Percentiles rank a stretch among this genome's conserved stretches.
These are phyloP conservation scores for Pythium rhizo-oryzae DNA, from an alignment of 352 stramenopile genomes.

Conservation along the genomic window DNA sequence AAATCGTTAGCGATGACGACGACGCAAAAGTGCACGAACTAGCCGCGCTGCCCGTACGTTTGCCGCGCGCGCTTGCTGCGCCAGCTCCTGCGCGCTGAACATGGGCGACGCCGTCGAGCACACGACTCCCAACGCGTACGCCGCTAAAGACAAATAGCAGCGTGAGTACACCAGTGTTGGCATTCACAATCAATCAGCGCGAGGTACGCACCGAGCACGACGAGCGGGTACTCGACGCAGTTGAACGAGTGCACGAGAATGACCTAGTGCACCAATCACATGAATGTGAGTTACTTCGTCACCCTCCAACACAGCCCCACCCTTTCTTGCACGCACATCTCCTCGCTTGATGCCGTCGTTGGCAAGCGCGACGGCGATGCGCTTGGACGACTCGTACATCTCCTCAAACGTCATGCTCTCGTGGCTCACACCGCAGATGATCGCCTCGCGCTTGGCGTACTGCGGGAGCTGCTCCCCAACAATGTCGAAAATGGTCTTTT, in stretches of 20 bases:
- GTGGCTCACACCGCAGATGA: constrained; percentile 60
- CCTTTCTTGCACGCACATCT: constrained; percentile 34
- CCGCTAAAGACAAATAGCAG: constrained; percentile 22
- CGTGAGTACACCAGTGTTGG: no score
- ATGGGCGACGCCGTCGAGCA: constrained; percentile 65
- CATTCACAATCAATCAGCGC: no score
- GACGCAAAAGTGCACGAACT: neutral
- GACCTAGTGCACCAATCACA: constrained; percentile 25
- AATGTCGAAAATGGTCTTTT: constrained; percentile 50
- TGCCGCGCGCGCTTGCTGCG: constrained; percentile 42
- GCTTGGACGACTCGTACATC: constrained; percentile 38
- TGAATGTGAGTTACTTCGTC: no score
- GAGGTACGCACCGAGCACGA: constrained; percentile 43
- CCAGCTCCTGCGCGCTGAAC: constrained; percentile 53
- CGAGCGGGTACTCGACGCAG: constrained; percentile 64
- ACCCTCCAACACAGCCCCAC: no score
- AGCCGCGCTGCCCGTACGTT: constrained; percentile 30
- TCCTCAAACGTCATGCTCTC: constrained; percentile 51
- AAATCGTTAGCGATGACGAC: neutral
- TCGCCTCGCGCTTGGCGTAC: constrained; percentile 45
- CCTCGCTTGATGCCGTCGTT: constrained; percentile 52
- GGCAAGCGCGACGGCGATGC: constrained; percentile 46
- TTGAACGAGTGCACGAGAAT: constrained; percentile 73
- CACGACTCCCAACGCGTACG: constrained; percentile 52
- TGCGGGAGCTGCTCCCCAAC: constrained; percentile 37